Conservation (phyloP, 768 basidiomycete species). For the Calocera viscosa region DNA sequence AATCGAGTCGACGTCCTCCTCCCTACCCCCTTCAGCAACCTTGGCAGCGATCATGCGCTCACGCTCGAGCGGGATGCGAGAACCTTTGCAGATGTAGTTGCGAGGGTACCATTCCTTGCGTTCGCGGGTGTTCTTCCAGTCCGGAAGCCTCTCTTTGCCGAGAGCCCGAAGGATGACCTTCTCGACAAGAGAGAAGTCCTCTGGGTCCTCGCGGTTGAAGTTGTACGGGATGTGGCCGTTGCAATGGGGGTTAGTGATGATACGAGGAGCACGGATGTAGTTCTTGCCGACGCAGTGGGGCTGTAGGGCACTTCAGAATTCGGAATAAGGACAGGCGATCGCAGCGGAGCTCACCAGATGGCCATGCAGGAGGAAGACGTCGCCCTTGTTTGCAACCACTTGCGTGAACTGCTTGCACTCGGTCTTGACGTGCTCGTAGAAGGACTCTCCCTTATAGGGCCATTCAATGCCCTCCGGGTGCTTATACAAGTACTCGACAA, state of each 20-base stretch:
- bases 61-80: not conserved
- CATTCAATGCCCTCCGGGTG: constrained; percentile 2
- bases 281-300: constrained; percentile 11
- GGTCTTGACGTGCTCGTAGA: constrained; percentile 8
- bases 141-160: not conserved
- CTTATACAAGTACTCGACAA: constrained; percentile 6
- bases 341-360: constrained; percentile 3
- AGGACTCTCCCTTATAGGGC: not conserved
- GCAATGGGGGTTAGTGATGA: constrained; percentile 10
- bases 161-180: not conserved
- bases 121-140: not conserved
- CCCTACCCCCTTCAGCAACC: not conserved
- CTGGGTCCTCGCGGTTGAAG: constrained; percentile 10
- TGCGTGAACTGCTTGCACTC: constrained; percentile 9
- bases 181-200: not conserved
- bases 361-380: constrained; percentile 1
- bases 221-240: constrained; percentile 7
- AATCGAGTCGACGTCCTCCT: not conserved
- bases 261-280: constrained; percentile 2
- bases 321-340: not conserved
- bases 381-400: constrained; percentile 3
- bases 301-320: not conserved
- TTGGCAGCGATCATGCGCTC: not conserved
- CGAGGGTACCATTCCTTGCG: not conserved
- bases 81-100: not conserved